Evolutionary conservation across 345 rosid genomes (phyloP), one percentile per base, ranked within the genome.

Genomic region (Pistacia integerrima): DNA sequence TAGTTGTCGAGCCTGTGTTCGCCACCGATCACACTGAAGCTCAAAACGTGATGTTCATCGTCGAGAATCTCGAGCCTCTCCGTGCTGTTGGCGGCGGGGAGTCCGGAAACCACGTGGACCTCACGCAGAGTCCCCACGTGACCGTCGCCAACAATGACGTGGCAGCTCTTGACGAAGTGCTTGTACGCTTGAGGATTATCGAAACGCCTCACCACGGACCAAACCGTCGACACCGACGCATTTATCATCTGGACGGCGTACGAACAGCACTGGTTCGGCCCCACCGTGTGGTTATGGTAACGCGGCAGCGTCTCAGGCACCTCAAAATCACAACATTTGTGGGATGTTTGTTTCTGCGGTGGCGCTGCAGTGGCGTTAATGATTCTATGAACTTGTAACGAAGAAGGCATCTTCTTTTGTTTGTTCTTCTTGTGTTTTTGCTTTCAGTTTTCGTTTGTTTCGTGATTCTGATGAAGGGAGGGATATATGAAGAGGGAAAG

Each of bases 11-110:
- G 88, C 60, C 99, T 87, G 79, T 95, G 99, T 22, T 87, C 97
- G 20, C 99, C 99, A 17, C 98, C 99, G 35, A 93, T 86, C 62
- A 93, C 86, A 69, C 94, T 88, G 72, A 95, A 93, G 79, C 99
- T 90, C 57, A 95, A 51, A 25, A 95, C 91, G 65, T 90, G 91
- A 38, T 65, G 90, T 67, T 91, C 93, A 20, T 93, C 97, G 64
- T 95, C 99, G 9, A 93, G 88, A 74, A 95, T 88, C 87, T 95
- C 99, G 9, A 95, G 88, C 38, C 93, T 70, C 80, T 95, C 99
- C 55, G 83, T 83, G 90, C 97, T 93, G 46, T 82, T 84, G n/a
- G 67, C 86, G 0, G 98, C 99, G 0, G 99, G 98, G 7, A 95
- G 86, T 46, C 99, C 99, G 2, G 99, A 93, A 18, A 95, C 87